Percentiles rank a stretch among this genome's conserved stretches.
phyloP scores from a whole-genome alignment of 176 grass and related monocot genomes.

The bread wheat (Triticum aestivum) region IWGSC_CS_RefSeq_v2.1 NC_057798.1:511504775-511505274 shows the following conservation, averaged over 20 bases:
- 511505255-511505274: not conserved
- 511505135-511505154: conserved; percentile 7
- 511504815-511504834: not conserved
- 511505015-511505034: not conserved
- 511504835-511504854: not conserved
- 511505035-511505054: not conserved
- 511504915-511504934: conserved; percentile 3
- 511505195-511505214: not conserved
- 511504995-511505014: not conserved
- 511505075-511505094: not conserved
- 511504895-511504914: not conserved
- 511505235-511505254: not conserved
- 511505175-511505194: not conserved
- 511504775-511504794: not conserved
- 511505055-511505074: conserved; percentile 19
- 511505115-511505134: not conserved
- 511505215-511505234: not conserved
- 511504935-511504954: not conserved
- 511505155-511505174: not conserved
- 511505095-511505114: not conserved
- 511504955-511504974: not conserved
- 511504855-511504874: not conserved
- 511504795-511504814: not conserved
- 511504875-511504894: not conserved
- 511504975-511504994: not conserved